These are phyloP conservation scores for Diaporthe helianthi DNA, from an alignment of 2,329 filamentous ascomycete genomes.

Conservation along the genomic window DNA sequence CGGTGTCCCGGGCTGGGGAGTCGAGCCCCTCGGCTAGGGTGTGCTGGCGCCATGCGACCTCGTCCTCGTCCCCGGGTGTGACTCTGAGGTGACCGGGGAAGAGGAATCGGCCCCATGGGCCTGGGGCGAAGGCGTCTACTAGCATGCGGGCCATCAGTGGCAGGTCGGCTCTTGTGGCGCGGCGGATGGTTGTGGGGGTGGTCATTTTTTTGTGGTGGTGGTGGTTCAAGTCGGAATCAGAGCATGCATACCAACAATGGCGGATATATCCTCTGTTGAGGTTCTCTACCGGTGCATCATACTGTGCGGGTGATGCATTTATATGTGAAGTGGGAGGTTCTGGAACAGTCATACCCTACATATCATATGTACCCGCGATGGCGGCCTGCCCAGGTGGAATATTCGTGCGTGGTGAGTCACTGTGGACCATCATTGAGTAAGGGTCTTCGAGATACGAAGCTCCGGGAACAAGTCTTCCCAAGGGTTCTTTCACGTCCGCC, in stretches of 20 bases:
- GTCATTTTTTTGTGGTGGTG: background rate
- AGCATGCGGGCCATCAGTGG: slow-evolving; percentile 13
- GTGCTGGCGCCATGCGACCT: slow-evolving; percentile 20
- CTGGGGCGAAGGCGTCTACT: slow-evolving; percentile 2
- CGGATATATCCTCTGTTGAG: background rate
- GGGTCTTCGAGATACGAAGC: background rate
- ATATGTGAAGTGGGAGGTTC: background rate
- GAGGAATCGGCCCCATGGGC: slow-evolving; percentile 26
- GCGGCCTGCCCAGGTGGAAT: too few species aligned
- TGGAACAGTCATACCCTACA: background rate
- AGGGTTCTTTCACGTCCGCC: background rate
- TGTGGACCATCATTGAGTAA: background rate
- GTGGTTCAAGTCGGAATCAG: background rate
- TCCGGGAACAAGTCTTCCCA: too few species aligned
- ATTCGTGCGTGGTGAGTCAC: background rate
- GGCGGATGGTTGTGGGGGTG: slow-evolving; percentile 12
- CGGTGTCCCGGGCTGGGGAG: background rate
- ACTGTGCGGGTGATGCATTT: background rate
- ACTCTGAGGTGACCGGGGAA: slow-evolving; percentile 14
- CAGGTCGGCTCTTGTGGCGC: slow-evolving; percentile 9
- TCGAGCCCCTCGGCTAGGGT: background rate
- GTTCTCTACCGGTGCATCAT: background rate
- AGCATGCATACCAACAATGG: background rate
- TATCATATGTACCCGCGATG: too few species aligned
- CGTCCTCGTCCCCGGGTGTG: slow-evolving; percentile 5